Evolutionary conservation across 2,329 filamentous ascomycete species (phyloP).

Genomic region (Botrytis paeoniae): DNA sequence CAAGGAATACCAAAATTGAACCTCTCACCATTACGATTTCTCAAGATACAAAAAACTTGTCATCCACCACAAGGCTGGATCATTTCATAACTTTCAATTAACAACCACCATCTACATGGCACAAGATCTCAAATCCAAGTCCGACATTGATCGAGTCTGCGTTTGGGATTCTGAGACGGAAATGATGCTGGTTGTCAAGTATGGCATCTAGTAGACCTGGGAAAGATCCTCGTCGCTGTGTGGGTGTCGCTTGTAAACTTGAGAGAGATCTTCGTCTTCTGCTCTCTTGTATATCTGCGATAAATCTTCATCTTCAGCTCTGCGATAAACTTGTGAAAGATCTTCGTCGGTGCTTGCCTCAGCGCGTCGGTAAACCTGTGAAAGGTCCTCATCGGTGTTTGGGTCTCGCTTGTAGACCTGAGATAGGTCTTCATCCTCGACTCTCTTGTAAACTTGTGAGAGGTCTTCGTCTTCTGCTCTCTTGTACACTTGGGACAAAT

Average conservation of each 20-base stretch:
- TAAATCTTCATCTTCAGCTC: background rate
- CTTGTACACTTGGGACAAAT: no score
- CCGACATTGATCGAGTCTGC: accelerated
- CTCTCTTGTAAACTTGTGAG: no score
- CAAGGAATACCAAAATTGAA: background rate
- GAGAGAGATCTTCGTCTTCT: background rate
- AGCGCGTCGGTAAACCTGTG: background rate
- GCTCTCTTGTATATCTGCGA: background rate
- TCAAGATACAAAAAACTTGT: background rate
- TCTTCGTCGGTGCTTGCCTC: background rate
- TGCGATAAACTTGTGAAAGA: background rate
- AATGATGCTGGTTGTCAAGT: background rate
- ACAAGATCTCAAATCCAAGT: no score
- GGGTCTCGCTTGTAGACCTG: no score
- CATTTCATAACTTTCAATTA: background rate
- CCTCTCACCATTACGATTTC: no score
- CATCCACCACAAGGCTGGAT: background rate
- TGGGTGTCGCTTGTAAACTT: background rate
- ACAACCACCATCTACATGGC: no score
- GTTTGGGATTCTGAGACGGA: background rate
- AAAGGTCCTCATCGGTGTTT: background rate
- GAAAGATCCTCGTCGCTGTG: background rate
- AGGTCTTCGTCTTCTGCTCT: no score
- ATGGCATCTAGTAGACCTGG: background rate
- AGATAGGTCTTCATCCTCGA: no score